Conservation (phyloP, 2,329 filamentous ascomycete species). For the Aspergillus luchuensis region DNA sequence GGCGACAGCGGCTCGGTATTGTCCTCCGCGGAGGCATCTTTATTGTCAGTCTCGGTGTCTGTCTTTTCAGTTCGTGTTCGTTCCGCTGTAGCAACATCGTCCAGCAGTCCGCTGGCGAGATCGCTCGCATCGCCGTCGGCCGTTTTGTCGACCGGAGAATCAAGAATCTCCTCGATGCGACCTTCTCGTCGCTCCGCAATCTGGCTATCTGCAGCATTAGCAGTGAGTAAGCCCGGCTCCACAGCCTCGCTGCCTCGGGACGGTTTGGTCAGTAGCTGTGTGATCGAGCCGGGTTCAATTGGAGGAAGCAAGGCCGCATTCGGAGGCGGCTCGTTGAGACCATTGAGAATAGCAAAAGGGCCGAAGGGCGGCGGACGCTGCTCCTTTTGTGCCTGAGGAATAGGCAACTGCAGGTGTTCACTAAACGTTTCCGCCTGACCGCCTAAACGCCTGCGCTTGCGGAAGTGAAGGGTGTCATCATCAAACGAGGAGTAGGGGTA, state of each 20-base stretch:
- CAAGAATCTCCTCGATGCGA: slow-evolving; percentile 40
- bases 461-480: slow-evolving; percentile 37
- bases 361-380: slow-evolving; percentile 48
- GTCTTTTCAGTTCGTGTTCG: slow-evolving; percentile 14
- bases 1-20: slow-evolving; percentile 32
- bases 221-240: slow-evolving; percentile 25
- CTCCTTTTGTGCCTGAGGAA: slow-evolving; percentile 50
- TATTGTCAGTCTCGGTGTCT: background rate
- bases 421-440: slow-evolving; percentile 44
- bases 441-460: slow-evolving; percentile 50
- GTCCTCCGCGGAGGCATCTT: slow-evolving; percentile 12
- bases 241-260: slow-evolving; percentile 29
- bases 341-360: slow-evolving; percentile 56
- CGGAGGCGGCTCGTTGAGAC: slow-evolving; percentile 64
- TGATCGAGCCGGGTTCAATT: slow-evolving; percentile 55
- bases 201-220: slow-evolving; percentile 27
- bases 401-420: slow-evolving; percentile 51
- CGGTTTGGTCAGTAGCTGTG: slow-evolving; percentile 40
- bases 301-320: slow-evolving; percentile 63
- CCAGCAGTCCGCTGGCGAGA: slow-evolving; percentile 14
- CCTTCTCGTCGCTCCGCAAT: slow-evolving; percentile 35
- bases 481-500: slow-evolving; percentile 46
- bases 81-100: slow-evolving; percentile 10
- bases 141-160: slow-evolving; percentile 29
- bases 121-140: slow-evolving; percentile 11